These are phyloP conservation scores for Scutellaria minor DNA, from an alignment of 257 asterid species.

Conservation along the genomic window DNA sequence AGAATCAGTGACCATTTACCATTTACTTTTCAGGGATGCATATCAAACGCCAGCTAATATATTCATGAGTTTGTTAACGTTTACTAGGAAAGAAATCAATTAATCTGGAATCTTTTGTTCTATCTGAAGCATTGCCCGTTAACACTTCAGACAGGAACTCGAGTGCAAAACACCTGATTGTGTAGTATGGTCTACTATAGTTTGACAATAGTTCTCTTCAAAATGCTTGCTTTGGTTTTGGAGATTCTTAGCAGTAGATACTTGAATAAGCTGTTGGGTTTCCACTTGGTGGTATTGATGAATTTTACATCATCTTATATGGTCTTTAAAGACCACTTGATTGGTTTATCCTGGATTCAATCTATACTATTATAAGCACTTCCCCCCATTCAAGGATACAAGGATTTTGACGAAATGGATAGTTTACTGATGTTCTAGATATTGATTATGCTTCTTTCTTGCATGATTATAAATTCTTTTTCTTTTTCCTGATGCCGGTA, in stretches of 20 bases:
- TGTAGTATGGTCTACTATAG: constrained; percentile 11
- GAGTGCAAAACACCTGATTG: background rate
- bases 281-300: background rate
- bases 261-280: constrained; percentile 8
- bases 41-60: background rate
- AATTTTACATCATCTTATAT: background rate
- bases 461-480: background rate
- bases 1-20: background rate
- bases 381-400: background rate
- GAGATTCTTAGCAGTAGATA: background rate
- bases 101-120: constrained; percentile 10
- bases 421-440: constrained; percentile 9
- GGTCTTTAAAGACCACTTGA: background rate
- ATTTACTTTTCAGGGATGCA: constrained; percentile 6
- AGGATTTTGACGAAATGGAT: background rate
- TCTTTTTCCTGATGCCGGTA: constrained; percentile 28
- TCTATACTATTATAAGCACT: background rate
- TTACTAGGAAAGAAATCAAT: background rate
- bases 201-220: too few relatives aligned
- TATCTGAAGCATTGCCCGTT: background rate
- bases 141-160: background rate
- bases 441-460: constrained; percentile 6
- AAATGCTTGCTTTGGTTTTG: background rate
- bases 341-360: constrained; percentile 1
- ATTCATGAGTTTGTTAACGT: background rate